Conservation (phyloP, 139 green algal genomes). For the Coelastrella sp. region DNA sequence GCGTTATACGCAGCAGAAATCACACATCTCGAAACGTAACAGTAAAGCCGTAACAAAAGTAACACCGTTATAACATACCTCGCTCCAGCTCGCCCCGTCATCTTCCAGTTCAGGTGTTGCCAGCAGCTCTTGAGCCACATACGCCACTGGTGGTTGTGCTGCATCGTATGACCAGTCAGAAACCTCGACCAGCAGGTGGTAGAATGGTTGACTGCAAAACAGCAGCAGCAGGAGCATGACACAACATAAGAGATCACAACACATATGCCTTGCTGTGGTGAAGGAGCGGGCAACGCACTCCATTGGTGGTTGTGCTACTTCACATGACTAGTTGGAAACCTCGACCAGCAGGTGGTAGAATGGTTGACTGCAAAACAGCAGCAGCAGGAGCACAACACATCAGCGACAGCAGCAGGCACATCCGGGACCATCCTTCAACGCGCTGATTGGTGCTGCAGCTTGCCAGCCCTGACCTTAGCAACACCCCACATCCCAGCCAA, state of each 20-base stretch:
- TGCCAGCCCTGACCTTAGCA: too few species aligned
- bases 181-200: slow-evolving; percentile 82
- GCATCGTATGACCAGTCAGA: slow-evolving; percentile 76
- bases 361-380: slow-evolving; percentile 43
- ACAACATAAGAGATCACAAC: too few species aligned
- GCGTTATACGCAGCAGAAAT: too few species aligned
- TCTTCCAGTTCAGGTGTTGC: slow-evolving; percentile 62
- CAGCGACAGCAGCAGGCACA: too few species aligned
- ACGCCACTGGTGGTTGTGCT: slow-evolving; percentile 77
- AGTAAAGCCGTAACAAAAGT: too few species aligned
- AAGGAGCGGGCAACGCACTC: slow-evolving; percentile 73
- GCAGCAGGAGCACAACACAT: not conserved
- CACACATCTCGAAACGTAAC: too few species aligned
- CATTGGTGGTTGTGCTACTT: slow-evolving; percentile 69
- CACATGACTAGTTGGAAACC: slow-evolving; percentile 75
- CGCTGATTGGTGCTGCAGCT: too few species aligned
- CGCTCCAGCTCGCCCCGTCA: slow-evolving; percentile 33
- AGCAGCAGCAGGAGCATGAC: not conserved
- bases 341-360: slow-evolving; percentile 85
- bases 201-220: slow-evolving; percentile 60
- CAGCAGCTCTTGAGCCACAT: slow-evolving; percentile 82
- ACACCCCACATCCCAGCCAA: too few species aligned
- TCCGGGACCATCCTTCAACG: too few species aligned
- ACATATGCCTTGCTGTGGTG: too few species aligned
- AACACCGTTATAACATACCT: slow-evolving; percentile 6